phyloP scores from a whole-genome alignment of 1,139 yeast genomes.

The Trichomonascaceae sp. region DNA sequence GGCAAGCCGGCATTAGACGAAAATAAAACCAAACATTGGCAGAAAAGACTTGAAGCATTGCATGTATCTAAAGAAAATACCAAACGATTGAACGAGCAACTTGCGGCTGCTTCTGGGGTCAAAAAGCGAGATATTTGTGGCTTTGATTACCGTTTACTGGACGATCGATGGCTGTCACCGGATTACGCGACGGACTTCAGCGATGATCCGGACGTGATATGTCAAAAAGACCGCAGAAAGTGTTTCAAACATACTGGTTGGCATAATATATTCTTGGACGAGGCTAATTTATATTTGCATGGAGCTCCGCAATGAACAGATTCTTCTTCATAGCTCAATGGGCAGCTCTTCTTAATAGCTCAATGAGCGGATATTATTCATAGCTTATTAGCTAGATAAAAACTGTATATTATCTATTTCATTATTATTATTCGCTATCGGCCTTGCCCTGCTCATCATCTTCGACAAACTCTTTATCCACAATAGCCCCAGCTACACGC shows the following conservation, averaged over 20 bases:
- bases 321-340: conserved; percentile 5
- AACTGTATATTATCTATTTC: conserved; percentile 6
- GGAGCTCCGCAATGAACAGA: conserved; percentile 9
- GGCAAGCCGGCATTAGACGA: conserved; percentile 20
- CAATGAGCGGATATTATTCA: conserved; percentile 8
- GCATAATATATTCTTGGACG: conserved; percentile 43
- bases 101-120: conserved; percentile 20
- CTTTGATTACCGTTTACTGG: conserved; percentile 30
- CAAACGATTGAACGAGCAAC: conserved; percentile 19
- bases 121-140: conserved; percentile 40
- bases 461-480: conserved; percentile 43
- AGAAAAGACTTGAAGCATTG: conserved; percentile 23
- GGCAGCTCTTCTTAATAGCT: too few relatives aligned
- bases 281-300: conserved; percentile 6
- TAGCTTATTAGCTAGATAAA: conserved; percentile 7
- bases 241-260: conserved; percentile 66
- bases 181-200: conserved; percentile 16
- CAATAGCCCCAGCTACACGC: conserved; percentile 45
- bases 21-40: conserved; percentile 17
- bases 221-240: conserved; percentile 58
- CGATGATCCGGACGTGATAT: conserved; percentile 32
- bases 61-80: conserved; percentile 19
- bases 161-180: conserved; percentile 19
- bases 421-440: not conserved
- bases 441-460: conserved; percentile 23